Base-by-base conservation (phyloP, 192 early-diverging fungal genomes). In the Coemansia furcata region DNA sequence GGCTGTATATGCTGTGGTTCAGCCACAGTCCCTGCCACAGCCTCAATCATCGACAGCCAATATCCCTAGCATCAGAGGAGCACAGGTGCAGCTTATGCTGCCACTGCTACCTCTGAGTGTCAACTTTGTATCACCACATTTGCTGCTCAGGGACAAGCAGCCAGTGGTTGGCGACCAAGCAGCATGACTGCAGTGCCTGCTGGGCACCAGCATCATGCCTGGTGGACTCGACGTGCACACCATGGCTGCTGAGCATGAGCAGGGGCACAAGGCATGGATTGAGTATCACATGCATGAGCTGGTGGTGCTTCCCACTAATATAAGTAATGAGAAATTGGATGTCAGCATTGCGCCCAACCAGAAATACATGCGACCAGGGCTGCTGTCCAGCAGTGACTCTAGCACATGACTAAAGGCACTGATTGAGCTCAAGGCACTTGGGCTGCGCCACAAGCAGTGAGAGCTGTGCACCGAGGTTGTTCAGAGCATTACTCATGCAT, bases 381-480 rank as follows among this genome's bases (percentile, higher is more conserved):
- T 73, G 32, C 61, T 65, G 3, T 72, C 62, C 14, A 62, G 74
- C 9, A 60, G 64, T 26, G 71, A 59, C 10, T 73, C 82, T 10
- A 86, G 86, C 60, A 70, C 85, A 21, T 93, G 95, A 64, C 67
- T 96, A 2, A 85, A 87, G 61, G 91, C 92, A 8, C 69, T 94
- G 9, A 92, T 96, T 58, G 97, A 99, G 84, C 81, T 97, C 68
- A 97, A 97, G 80, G 78, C 88, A 11, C 84, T 99, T 33, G 81
- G 87, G 44, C 77, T 99, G 42, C 74, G 92, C 44, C 84, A 89
- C 46, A 91, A 91, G 73, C 95, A 96, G 77, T 87, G 86, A 65
- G 74, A 87, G 80, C 64, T 93, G 49, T 86, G 92, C 14, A 85
- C 87, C 14, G 90, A 93, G 55, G 77, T 99, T 44, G 79, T 92